These are phyloP conservation scores for Melampsora abietis-canadensis DNA, from an alignment of 1,284 basidiomycete genomes.

Conservation along the genomic window DNA sequence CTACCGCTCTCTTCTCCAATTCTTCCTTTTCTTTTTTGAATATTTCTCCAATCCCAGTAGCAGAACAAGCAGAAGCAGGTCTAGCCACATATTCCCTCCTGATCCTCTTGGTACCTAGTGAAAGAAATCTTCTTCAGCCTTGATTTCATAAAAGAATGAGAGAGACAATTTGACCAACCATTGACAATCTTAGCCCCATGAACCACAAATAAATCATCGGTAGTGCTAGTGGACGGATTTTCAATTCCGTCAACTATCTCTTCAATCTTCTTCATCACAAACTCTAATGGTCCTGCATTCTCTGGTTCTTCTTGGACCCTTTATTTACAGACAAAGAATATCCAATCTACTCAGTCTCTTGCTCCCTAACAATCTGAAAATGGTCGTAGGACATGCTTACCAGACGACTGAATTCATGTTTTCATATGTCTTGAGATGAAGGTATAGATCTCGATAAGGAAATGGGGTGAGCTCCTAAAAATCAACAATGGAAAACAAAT, in stretches of 20 bases:
- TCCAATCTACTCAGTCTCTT: neutral
- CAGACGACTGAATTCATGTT: conserved; percentile 14
- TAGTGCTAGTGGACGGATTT: neutral
- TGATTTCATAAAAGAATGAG: neutral
- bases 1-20: conserved; percentile 9
- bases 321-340: neutral
- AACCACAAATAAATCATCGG: neutral
- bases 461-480: conserved; percentile 71
- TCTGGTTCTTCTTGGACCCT: conserved; percentile 37
- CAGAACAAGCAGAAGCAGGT: conserved; percentile 22
- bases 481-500: neutral
- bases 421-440: conserved; percentile 59
- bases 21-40: conserved; percentile 16
- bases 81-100: conserved; percentile 18
- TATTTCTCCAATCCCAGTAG: conserved; percentile 28
- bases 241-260: conserved; percentile 5
- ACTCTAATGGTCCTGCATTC: conserved; percentile 23
- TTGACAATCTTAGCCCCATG: neutral
- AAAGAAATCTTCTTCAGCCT: neutral
- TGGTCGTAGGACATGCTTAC: neutral
- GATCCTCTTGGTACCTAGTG: neutral
- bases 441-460: conserved; percentile 63
- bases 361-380: neutral
- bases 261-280: conserved; percentile 17
- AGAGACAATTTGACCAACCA: neutral